Percentiles rank a stretch among this genome's conserved stretches.
Evolutionary conservation across 208 protist species (phyloP).

Genomic region (Trichomonas vaginalis): DNA sequence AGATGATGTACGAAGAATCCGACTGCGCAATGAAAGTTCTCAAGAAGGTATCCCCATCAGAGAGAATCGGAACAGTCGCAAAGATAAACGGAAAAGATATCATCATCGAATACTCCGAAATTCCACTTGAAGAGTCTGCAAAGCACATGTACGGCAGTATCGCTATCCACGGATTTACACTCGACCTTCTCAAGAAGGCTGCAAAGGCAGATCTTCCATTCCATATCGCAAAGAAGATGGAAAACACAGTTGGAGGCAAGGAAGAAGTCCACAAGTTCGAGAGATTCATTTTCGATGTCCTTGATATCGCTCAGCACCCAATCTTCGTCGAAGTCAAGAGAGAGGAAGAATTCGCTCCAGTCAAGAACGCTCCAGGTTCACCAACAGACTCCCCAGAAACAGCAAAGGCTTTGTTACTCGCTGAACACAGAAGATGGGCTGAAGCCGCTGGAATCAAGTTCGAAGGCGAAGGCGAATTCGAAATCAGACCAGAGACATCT

Average conservation of each 20-base stretch:
- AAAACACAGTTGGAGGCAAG: not conserved
- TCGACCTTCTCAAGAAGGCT: not conserved
- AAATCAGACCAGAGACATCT: not conserved
- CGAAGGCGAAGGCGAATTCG: not conserved
- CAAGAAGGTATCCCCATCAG: not conserved
- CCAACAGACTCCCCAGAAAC: conserved; percentile 60
- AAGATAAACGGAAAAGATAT: not conserved
- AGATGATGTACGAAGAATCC: not conserved
- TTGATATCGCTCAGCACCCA: conserved; percentile 47
- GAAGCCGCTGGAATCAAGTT: not conserved
- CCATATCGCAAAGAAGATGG: not conserved
- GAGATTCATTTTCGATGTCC: conserved; percentile 89
- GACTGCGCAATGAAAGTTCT: not conserved
- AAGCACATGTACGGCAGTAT: not conserved
- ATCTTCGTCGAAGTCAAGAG: conserved; percentile 62
- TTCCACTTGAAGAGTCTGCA: not conserved
- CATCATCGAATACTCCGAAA: not conserved
- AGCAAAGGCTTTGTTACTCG: conserved; percentile 21
- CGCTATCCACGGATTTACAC: not conserved
- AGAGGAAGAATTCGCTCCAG: conserved; percentile 71
- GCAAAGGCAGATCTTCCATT: not conserved
- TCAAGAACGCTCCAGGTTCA: conserved; percentile 75
- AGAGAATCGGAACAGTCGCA: not conserved
- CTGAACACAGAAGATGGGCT: not conserved
- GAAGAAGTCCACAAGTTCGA: conserved; percentile 69